A percentile compares a stretch with the other conserved stretches of the same genome.
These are phyloP conservation scores for Botrytis byssoidea DNA, from an alignment of 2,329 filamentous ascomycete species.

Conservation along the genomic window DNA sequence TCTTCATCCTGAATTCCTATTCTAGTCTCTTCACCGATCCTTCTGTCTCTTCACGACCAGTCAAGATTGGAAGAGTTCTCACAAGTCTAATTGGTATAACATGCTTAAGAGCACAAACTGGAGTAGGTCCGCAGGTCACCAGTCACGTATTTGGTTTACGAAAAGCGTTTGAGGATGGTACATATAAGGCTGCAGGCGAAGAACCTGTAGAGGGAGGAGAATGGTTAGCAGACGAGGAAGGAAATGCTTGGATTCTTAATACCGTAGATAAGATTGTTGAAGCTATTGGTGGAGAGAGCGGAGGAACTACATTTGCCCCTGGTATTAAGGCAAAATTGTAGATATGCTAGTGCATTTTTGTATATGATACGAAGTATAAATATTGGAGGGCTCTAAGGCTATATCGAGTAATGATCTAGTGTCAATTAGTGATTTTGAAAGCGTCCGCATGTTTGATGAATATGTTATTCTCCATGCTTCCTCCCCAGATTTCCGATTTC, in stretches of 20 bases:
- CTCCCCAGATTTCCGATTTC: not conserved
- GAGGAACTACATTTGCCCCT: conserved; percentile 49
- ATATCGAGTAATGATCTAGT: not conserved
- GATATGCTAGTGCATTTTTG: not conserved
- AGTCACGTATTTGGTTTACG: conserved; percentile 79
- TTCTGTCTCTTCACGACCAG: conserved; percentile 42
- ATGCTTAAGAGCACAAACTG: conserved; percentile 74
- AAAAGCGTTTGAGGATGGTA: conserved; percentile 71
- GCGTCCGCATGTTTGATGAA: not conserved
- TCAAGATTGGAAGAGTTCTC: conserved; percentile 64
- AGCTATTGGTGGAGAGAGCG: conserved; percentile 47
- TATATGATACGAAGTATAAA: not conserved
- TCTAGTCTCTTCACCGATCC: conserved; percentile 72
- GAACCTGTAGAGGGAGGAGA: conserved; percentile 49
- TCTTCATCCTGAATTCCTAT: conserved; percentile 78
- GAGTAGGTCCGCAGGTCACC: conserved; percentile 77
- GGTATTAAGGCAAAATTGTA: conserved; percentile 35
- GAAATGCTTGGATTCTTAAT: conserved; percentile 61
- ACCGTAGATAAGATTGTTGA: conserved; percentile 61
- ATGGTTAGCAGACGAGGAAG: conserved; percentile 65
- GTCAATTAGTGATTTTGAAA: not conserved
- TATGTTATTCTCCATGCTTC: not conserved
- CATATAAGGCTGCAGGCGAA: conserved; percentile 48
- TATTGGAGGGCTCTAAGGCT: not conserved
- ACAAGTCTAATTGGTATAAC: conserved; percentile 73